Evolutionary conservation across 1,139 yeast species (phyloP).

Genomic region (Yamadazyma blattariae): DNA sequence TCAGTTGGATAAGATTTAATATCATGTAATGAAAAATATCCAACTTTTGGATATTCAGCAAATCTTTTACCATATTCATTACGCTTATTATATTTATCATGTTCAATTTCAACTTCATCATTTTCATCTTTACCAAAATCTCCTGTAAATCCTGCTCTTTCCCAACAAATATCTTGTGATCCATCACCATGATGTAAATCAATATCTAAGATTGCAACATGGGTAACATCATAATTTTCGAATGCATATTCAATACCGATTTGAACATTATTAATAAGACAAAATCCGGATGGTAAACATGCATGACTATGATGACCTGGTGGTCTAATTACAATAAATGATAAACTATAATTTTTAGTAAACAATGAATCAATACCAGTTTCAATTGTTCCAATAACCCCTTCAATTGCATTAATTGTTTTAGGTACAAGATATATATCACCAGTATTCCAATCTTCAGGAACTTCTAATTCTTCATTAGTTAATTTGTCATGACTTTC

Average conservation of each 20-base stretch:
- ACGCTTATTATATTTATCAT: constrained; percentile 29
- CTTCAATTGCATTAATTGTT: constrained; percentile 72
- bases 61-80: constrained; percentile 54
- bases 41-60: constrained; percentile 63
- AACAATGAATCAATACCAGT: constrained; percentile 63
- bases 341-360: constrained; percentile 45
- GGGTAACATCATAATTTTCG: constrained; percentile 62
- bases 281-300: constrained; percentile 82
- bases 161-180: constrained; percentile 85
- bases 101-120: constrained; percentile 30
- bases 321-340: constrained; percentile 73
- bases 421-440: constrained; percentile 73
- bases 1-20: constrained; percentile 88
- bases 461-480: constrained; percentile 67
- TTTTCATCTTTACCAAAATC: constrained; percentile 48
- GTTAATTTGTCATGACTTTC: constrained; percentile 56
- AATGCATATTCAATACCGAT: constrained; percentile 80
- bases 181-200: constrained; percentile 95
- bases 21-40: constrained; percentile 83
- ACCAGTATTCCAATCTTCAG: constrained; percentile 80
- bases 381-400: constrained; percentile 78
- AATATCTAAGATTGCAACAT: constrained; percentile 79
- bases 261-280: constrained; percentile 79
- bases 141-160: constrained; percentile 61
- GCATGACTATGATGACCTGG: constrained; percentile 94